A percentile compares a stretch with the other conserved stretches of the same genome.
Conservation (phyloP, 2,329 filamentous ascomycete species). For the Cytospora chrysosperma region DNA sequence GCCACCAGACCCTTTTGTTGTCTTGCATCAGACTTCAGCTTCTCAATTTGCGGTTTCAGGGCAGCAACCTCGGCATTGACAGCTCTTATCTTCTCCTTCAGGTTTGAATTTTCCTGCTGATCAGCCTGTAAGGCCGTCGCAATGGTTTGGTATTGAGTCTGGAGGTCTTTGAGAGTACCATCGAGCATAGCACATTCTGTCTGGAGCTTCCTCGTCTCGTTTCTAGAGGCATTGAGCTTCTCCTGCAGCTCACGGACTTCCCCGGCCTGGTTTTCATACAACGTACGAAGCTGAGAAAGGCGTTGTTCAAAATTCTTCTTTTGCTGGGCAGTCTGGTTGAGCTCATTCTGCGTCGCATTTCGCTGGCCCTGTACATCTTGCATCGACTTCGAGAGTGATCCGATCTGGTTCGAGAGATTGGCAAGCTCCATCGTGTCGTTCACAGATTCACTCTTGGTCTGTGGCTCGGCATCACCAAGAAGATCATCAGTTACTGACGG, state of each 20-base stretch:
- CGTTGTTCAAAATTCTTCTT: slow-evolving; percentile 92
- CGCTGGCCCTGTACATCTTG: slow-evolving; percentile 87
- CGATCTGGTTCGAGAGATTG: slow-evolving; percentile 94
- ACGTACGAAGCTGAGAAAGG: slow-evolving; percentile 76
- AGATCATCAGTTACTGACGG: slow-evolving; percentile 72
- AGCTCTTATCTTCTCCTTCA: slow-evolving; percentile 85
- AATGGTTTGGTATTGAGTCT: slow-evolving; percentile 77
- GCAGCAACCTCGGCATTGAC: slow-evolving; percentile 80
- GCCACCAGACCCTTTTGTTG: slow-evolving; percentile 96
- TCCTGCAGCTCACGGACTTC: slow-evolving; percentile 83
- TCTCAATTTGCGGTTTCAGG: slow-evolving; percentile 88
- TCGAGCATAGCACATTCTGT: slow-evolving; percentile 82
- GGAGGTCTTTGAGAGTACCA: slow-evolving; percentile 75
- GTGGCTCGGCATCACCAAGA: slow-evolving; percentile 85
- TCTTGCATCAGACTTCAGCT: slow-evolving; percentile 84
- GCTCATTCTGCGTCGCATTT: slow-evolving; percentile 72
- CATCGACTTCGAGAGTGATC: slow-evolving; percentile 88
- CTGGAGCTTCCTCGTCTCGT: slow-evolving; percentile 81
- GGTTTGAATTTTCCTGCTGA: slow-evolving; percentile 78
- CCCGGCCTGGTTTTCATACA: slow-evolving; percentile 93
- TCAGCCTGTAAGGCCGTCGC: slow-evolving; percentile 75
- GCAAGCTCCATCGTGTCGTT: slow-evolving; percentile 89
- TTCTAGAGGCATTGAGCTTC: slow-evolving; percentile 70
- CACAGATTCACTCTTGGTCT: slow-evolving; percentile 81
- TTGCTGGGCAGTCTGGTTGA: slow-evolving; percentile 78